Evolutionary conservation across 1,284 basidiomycete species (phyloP), one percentile per base, ranked within the genome.

Genomic region (Tilletiaria anomala): DNA sequence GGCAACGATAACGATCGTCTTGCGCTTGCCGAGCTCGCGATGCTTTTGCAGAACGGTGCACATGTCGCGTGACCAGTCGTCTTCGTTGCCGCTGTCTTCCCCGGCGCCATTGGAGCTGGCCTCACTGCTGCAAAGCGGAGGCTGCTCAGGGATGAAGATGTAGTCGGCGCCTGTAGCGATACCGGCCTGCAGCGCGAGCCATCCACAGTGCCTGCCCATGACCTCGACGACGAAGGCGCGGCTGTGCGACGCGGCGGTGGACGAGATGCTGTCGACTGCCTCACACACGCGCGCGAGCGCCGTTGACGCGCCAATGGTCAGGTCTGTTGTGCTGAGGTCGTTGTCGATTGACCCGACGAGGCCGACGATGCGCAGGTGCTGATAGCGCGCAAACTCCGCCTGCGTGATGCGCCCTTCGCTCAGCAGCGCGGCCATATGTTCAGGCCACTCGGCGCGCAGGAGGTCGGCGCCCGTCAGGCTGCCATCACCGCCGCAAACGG

Each of bases 291-390:
- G 78, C 58, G 91, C 85, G 23, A 97, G 73, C 11, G 93, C 91
- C 0, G 91, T 97, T 0, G 84, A 79, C 1, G 88, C 89, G 36
- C 91, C 93, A 58, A 97, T 96, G 5, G 93, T 97, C 56, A 94
- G 70, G 69, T 96, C 89, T 20, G 91, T 96, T 76, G 93, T 76
- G 17, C 84, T 82, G 87, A 97, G 93, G 69, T 97, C 93, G 65
- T 97, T 97, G 72, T 97, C 91, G 67, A 99, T 96, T 4, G 86
- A 91, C 33, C 91, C 91, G 39, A 97, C 91, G 19, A 97, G 78
- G 32, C 93, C 91, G 54, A 89, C 91, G 58, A 99, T 94, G 70
- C 80, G 85, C 54, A 99, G 79, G 57, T 94, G 83, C 5, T 76
- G 73, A 61, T 89, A 81, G 6, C 72, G 70, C 32, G 73, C 65